Evolutionary conservation across 768 basidiomycete genomes (phyloP).

Genomic region (Amanita inopinata): DNA sequence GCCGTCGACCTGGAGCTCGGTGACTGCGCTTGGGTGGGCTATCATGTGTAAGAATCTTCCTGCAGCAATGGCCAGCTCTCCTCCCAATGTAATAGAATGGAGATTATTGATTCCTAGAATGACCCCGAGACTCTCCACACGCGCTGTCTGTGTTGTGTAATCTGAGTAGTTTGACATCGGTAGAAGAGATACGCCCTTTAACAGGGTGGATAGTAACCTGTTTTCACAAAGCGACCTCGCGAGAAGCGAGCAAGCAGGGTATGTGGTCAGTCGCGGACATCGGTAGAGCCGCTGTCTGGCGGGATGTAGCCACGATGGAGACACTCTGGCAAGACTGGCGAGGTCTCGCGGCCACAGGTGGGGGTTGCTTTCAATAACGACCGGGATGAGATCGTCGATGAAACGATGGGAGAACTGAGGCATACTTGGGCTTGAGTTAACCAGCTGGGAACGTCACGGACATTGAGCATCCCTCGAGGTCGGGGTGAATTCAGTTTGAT

Average conservation of each 20-base stretch:
- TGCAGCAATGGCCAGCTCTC: conserved; percentile 35
- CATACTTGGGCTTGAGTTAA: background rate
- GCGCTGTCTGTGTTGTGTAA: background rate
- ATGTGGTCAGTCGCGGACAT: conserved; percentile 30
- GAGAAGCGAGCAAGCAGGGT: conserved; percentile 29
- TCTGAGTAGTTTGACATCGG: conserved; percentile 18
- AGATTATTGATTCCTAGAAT: conserved; percentile 35
- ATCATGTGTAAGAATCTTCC: conserved; percentile 37
- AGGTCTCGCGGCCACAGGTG: conserved; percentile 50
- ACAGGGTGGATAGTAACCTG: conserved; percentile 23
- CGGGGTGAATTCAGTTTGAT: no score
- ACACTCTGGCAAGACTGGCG: conserved; percentile 37
- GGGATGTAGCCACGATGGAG: conserved; percentile 35
- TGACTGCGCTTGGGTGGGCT: conserved; percentile 28
- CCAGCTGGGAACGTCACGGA: no score
- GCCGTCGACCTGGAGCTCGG: conserved; percentile 39
- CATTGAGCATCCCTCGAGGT: no score
- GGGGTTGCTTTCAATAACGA: conserved; percentile 38
- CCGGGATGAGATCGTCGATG: conserved; percentile 41
- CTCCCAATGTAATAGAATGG: conserved; percentile 34
- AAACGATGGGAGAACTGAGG: conserved; percentile 15
- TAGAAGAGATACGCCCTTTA: conserved; percentile 32
- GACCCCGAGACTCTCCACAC: conserved; percentile 21
- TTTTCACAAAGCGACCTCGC: conserved; percentile 31
- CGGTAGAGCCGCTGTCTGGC: conserved; percentile 36